phyloP scores from a whole-genome alignment of 2,329 filamentous ascomycete genomes.

The Coleophoma crateriformis region DNA sequence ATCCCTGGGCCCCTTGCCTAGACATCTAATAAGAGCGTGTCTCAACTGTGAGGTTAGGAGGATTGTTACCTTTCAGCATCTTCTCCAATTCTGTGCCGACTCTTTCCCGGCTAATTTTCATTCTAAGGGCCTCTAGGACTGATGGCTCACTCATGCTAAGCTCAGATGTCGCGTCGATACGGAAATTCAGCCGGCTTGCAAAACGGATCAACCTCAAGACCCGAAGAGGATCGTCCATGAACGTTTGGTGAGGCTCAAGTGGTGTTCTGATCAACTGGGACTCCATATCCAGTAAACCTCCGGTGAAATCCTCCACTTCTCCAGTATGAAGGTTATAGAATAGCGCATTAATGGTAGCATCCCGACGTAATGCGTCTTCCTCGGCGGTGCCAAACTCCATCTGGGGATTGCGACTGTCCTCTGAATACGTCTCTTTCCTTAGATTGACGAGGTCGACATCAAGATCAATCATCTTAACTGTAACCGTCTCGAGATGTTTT shows the following conservation, averaged over 20 bases:
- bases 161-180: constrained; percentile 65
- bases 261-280: constrained; percentile 75
- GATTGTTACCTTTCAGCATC: constrained; percentile 65
- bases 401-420: constrained; percentile 83
- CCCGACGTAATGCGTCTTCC: constrained; percentile 83
- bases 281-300: constrained; percentile 70
- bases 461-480: constrained; percentile 75
- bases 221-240: constrained; percentile 87
- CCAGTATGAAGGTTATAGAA: constrained; percentile 89
- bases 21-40: neutral
- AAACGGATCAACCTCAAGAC: constrained; percentile 86
- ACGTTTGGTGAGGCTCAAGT: constrained; percentile 82
- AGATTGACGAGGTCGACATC: constrained; percentile 95
- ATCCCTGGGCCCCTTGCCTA: constrained; percentile 52
- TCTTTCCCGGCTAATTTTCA: constrained; percentile 89
- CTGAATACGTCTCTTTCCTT: constrained; percentile 82
- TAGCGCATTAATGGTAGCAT: constrained; percentile 91
- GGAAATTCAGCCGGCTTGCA: constrained; percentile 76
- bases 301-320: constrained; percentile 79
- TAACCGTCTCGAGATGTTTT: constrained; percentile 91
- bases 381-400: constrained; percentile 91
- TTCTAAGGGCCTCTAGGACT: constrained; percentile 73
- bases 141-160: constrained; percentile 69
- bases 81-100: constrained; percentile 86
- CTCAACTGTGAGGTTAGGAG: too few species aligned